Base-by-base conservation (phyloP, 176 grass and related monocot genomes). In the Lolium multiflorum region DNA sequence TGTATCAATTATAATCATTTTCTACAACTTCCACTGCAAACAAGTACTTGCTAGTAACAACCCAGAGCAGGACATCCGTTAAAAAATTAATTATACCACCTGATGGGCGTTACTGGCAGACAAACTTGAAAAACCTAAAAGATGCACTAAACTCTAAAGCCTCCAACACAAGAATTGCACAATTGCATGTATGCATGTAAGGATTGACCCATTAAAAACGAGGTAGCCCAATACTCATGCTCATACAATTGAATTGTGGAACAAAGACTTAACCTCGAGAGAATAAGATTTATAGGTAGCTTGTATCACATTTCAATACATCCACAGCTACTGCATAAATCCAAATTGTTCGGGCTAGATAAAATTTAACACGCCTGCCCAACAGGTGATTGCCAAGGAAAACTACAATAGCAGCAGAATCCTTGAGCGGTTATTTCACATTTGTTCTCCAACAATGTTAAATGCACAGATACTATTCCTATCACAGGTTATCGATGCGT, bases 371-470 rank as follows among this genome's bases (percentile, higher is more conserved):
- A 38, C 38, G 25, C 2, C 7, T 28, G 12, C 28, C 21, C 17
- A 81, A 37, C 26, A 81, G 15, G 65, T 58, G 50, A 57, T 83
- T 70, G 15, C 35, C 50, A 43, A 44, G 50, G 66, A 83, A 73
- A 61, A 61, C 39, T 60, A 47, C 2, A 5, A 74, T 17, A 61
- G 39, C n/a, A n/a, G n/a, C 5, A 74, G 59, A 83, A 83, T 6
- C 21, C 2, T 75, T n/a, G 6, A 73, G 22, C 62, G 15, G 21
- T 50, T 74, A 48, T 47, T 83, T 84, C 20, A 75, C 67, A 73
- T 84, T 51, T 62, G 55, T 20, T 63, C 24, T 84, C 39, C 6
- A 7, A 10, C 62, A 15, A 62, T 74, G 16, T n/a, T n/a, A 74
- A 74, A 61, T 47, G 21, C 21, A 48, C 0, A 4, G 15, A 50